Percentiles rank a stretch among this genome's conserved stretches.
Conservation (phyloP, 257 asterid genomes). For the Hygrophila difformis region DNA sequence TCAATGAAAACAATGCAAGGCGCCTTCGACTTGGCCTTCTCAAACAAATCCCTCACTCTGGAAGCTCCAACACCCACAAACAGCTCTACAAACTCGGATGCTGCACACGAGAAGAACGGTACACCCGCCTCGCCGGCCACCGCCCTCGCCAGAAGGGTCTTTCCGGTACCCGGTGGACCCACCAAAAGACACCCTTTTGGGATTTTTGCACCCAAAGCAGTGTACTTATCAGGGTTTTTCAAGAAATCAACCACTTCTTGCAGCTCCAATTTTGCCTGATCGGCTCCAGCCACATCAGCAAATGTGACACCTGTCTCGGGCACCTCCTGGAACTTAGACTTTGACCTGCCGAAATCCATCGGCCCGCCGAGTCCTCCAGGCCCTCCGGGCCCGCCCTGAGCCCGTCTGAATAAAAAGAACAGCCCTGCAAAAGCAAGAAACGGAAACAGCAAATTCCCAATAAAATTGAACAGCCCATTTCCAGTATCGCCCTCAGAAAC, state of each 20-base stretch:
- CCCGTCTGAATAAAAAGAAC: slow-evolving; percentile 65
- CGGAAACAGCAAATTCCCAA: slow-evolving; percentile 77
- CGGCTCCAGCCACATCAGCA: slow-evolving; percentile 97
- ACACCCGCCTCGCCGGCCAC: slow-evolving; percentile 80
- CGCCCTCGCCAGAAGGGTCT: slow-evolving; percentile 80
- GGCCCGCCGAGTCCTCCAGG: slow-evolving; percentile 98
- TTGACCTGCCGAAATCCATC: slow-evolving; percentile 94
- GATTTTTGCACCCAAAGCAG: slow-evolving; percentile 90
- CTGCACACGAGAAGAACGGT: slow-evolving; percentile 75
- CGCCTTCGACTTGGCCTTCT: slow-evolving; percentile 61
- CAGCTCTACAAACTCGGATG: slow-evolving; percentile 72
- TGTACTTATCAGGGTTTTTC: slow-evolving; percentile 94
- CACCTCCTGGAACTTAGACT: slow-evolving; percentile 94
- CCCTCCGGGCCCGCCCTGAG: slow-evolving; percentile 98
- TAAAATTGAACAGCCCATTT: slow-evolving; percentile 65
- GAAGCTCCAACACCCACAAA: slow-evolving; percentile 88
- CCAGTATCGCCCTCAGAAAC: slow-evolving; percentile 93
- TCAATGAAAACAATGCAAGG: slow-evolving; percentile 83
- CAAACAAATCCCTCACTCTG: slow-evolving; percentile 77
- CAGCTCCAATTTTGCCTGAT: slow-evolving; percentile 92
- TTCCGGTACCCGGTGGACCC: slow-evolving; percentile 96
- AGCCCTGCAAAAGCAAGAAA: slow-evolving; percentile 77
- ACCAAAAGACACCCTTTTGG: slow-evolving; percentile 95
- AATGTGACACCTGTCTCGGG: slow-evolving; percentile 92
- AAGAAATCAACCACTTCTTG: slow-evolving; percentile 97